Evolutionary conservation across 352 stramenopile genomes (phyloP).

Genomic region (Aphanomyces euteiches): DNA sequence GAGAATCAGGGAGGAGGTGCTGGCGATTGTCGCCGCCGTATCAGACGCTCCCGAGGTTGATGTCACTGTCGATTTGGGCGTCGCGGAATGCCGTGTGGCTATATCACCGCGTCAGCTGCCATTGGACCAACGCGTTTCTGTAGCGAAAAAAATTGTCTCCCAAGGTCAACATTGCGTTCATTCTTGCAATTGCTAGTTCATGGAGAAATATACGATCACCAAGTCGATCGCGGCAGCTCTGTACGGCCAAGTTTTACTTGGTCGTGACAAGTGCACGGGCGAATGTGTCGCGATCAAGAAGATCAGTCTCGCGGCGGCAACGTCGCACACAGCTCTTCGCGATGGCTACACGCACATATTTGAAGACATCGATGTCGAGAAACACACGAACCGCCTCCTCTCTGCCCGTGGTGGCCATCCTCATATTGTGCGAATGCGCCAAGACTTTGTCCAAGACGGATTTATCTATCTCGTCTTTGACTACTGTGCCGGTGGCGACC

Average conservation of each 20-base stretch:
- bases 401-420: slow-evolving; percentile 53
- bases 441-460: slow-evolving; percentile 76
- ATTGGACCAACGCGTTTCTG: too few relatives aligned
- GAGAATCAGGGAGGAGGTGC: too few relatives aligned
- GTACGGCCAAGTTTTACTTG: slow-evolving; percentile 63
- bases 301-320: slow-evolving; percentile 58
- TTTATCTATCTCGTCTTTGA: slow-evolving; percentile 73
- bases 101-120: too few relatives aligned
- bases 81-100: too few relatives aligned
- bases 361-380: slow-evolving; percentile 76
- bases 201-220: slow-evolving; percentile 25
- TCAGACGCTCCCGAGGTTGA: too few relatives aligned
- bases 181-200: not conserved
- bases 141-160: too few relatives aligned
- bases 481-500: slow-evolving; percentile 49
- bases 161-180: not conserved
- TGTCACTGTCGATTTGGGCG: too few relatives aligned
- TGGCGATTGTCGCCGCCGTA: too few relatives aligned
- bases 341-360: slow-evolving; percentile 60
- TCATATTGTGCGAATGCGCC: slow-evolving; percentile 59
- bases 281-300: slow-evolving; percentile 70
- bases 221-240: slow-evolving; percentile 50
- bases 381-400: slow-evolving; percentile 61
- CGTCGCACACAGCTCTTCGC: slow-evolving; percentile 32
- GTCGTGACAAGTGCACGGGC: slow-evolving; percentile 44